Evolutionary conservation across 495 filamentous ascomycete species (phyloP), one percentile per base, ranked within the genome.

Genomic region (Tuber microsphaerosporum): DNA sequence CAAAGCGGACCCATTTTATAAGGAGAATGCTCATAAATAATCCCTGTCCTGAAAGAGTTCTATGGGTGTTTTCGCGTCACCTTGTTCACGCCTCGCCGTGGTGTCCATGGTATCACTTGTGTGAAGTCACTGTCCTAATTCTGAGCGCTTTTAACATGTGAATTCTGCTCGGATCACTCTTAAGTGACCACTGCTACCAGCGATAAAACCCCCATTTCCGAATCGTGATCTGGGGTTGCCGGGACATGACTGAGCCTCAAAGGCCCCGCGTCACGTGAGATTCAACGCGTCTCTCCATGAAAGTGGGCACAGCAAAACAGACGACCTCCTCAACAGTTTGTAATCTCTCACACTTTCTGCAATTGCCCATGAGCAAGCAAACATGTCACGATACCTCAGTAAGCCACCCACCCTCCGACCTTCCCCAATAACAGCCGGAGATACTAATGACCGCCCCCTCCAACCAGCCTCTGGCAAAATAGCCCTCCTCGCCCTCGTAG

Each of bases 401-500:
- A 73, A 68, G 75, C 44, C 45, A 42, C 68, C 41, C 61, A 48
- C 41, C 71, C 39, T 42, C 74, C 8, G 69, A 31, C 22, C 34
- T 69, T 19, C 16, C 65, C 69, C n/a, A n/a, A 79, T 69, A 65
- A 70, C 31, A 72, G 46, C 45, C 46, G 42, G 31, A 34, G 56
- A 65, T 34, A 34, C 56, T 65, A 75, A 70, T 71, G 79, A 69
- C 72, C 37, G 17, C 31, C 14, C 72, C 44, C 56, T 48, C 74
- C 56, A 20, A 39, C 75, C 69, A 82, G 81, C 94, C 31, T 92
- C 95, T 9, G 90, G 91, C 76, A 95, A 93, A 80, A 89, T 97
- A 76, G 91, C 90, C 76, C 88, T 98, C 34, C 87, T 99, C 68
- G 89, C 90, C 73, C 87, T 99, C 61, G 88, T 93, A 71, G 88